phyloP scores from a whole-genome alignment of 192 early-diverging fungal genomes.

The Haplosporangium gracile region DNA sequence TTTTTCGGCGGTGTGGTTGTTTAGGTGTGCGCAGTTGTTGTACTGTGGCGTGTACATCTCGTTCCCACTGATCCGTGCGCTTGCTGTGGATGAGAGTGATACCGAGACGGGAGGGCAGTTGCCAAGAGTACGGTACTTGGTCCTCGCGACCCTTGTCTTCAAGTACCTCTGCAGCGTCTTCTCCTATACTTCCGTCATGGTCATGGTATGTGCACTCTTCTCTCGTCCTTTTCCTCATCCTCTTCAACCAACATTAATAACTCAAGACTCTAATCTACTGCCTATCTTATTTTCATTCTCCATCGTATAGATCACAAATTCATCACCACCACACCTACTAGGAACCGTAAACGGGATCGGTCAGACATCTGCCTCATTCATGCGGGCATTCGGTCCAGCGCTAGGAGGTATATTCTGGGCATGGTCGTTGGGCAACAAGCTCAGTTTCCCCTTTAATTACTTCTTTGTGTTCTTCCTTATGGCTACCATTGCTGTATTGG shows the following conservation, averaged over 20 bases:
- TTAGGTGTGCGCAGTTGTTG: conserved; percentile 41
- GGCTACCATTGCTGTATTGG: conserved; percentile 51
- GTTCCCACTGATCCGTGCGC: conserved; percentile 55
- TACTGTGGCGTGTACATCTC: conserved; percentile 57
- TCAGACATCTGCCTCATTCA: conserved; percentile 64
- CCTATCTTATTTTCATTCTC: neutral
- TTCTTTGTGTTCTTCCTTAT: conserved; percentile 68
- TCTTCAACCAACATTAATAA: neutral
- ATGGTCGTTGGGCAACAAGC: conserved; percentile 62
- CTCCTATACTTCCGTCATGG: conserved; percentile 62
- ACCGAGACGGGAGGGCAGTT: conserved; percentile 14
- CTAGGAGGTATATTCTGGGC: conserved; percentile 67
- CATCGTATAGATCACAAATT: conserved; percentile 62
- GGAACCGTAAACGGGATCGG: conserved; percentile 72
- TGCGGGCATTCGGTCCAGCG: conserved; percentile 66
- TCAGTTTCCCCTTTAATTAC: conserved; percentile 67
- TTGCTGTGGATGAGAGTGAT: conserved; percentile 24
- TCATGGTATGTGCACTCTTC: conserved; percentile 60
- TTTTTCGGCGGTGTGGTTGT: conserved; percentile 53
- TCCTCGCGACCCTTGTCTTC: conserved; percentile 21
- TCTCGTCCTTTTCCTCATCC: neutral
- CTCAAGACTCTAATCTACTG: neutral
- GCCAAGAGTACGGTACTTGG: conserved; percentile 7
- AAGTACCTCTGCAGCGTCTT: conserved; percentile 48
- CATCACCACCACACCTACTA: conserved; percentile 59